Base-by-base conservation (phyloP, 2,329 filamentous ascomycete species). In the Plenodomus lindquistii region DNA sequence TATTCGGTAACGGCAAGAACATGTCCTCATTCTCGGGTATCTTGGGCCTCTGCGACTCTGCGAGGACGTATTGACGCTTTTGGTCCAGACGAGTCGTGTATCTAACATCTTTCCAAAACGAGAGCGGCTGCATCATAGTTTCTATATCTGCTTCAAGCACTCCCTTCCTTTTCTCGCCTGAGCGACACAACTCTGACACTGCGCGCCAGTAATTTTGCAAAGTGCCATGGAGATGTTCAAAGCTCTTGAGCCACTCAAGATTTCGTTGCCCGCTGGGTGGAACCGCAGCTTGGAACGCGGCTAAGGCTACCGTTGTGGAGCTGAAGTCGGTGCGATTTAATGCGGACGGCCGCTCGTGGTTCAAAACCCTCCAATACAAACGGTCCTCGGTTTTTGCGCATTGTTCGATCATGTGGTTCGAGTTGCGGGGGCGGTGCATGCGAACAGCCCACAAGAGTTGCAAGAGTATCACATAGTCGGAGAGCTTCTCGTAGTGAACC, bases 401-500 rank as follows among this genome's bases (percentile, higher is more conserved):
- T 4, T 52, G 45, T 2, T 24, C 13, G 15, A 42, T 1, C 10
- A 40, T 22, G 1, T 44, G 47, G 21, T 37, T 56, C 2, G 39
- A 37, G 16, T 50, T 44, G 16, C 37, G 40, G 3, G 58, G 55
- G 18, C 35, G 35, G 37, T 57, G 52, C 13, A 56, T 37, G n/a
- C 58, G 55, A 22, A 59, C 36, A 5, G 46, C 34, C 16, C 19
- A 20, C 2, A 61, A 43, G 8, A 63, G 13, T 21, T 63, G 49
- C 6, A 41, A 7, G 19, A 50, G 46, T 2, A 51, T 47, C 1
- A 44, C 47, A 27, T 31, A 57, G 29, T 57, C 53, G 1, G 55
- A 61, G 1, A 63, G 31, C n/a, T 46, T 52, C 10, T 57, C 47
- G 20, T 54, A 57, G 1, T 60, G 40, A 9, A 55, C 36, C 11